Conservation (phyloP, 2,329 filamentous ascomycete species). For the Colletotrichum tabaci region DNA sequence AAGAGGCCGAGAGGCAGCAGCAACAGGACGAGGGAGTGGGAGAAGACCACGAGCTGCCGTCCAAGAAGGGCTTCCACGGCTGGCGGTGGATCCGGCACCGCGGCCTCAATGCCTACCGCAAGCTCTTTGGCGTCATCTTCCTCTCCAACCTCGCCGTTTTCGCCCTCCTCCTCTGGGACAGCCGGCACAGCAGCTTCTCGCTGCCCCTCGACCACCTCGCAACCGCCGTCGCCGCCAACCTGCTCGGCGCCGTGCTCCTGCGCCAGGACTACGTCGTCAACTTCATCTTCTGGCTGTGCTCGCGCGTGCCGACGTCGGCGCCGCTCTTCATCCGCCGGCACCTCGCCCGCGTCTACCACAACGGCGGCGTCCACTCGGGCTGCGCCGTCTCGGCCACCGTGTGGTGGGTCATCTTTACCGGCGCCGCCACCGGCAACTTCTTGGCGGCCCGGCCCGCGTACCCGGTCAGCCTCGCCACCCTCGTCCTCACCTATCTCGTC, state of each 20-base stretch:
- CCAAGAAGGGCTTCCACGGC: constrained; percentile 58
- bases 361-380: constrained; percentile 67
- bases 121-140: constrained; percentile 69
- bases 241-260: constrained; percentile 64
- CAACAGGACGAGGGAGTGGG: constrained; percentile 14
- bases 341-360: constrained; percentile 66
- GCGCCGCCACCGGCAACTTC: constrained; percentile 48
- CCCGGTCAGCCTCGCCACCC: constrained; percentile 51
- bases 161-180: constrained; percentile 55
- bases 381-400: constrained; percentile 64
- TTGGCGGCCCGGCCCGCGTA: constrained; percentile 51
- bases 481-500: constrained; percentile 71
- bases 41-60: constrained; percentile 53
- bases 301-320: constrained; percentile 57
- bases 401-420: constrained; percentile 63
- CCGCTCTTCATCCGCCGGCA: constrained; percentile 64
- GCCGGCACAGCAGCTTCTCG: constrained; percentile 44
- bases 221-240: constrained; percentile 63
- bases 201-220: constrained; percentile 55
- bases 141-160: constrained; percentile 66
- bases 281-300: constrained; percentile 64
- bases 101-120: constrained; percentile 68
- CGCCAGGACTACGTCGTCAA: constrained; percentile 70
- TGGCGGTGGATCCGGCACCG: constrained; percentile 59
- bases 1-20: constrained; percentile 6